These are phyloP conservation scores for Russula dissimulans DNA, from an alignment of 768 basidiomycete genomes.

Conservation along the genomic window DNA sequence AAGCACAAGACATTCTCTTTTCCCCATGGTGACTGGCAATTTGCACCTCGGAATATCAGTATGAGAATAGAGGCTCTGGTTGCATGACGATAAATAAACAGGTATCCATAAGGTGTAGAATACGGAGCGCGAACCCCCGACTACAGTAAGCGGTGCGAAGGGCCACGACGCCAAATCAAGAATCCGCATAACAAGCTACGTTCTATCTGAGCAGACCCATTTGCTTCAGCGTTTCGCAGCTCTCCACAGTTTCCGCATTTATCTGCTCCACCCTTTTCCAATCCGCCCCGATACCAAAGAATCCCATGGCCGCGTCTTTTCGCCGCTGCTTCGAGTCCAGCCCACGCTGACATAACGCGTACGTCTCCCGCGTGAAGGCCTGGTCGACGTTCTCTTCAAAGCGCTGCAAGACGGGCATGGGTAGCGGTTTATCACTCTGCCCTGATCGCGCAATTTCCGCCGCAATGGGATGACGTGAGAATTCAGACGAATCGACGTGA, in stretches of 20 bases:
- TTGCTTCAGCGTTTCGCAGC: conserved; percentile 68
- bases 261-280: conserved; percentile 81
- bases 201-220: conserved; percentile 44
- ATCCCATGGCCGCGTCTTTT: conserved; percentile 69
- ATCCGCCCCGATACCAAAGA: conserved; percentile 89
- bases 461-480: conserved; percentile 70
- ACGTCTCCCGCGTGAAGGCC: conserved; percentile 61
- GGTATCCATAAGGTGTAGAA: background rate
- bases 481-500: conserved; percentile 74
- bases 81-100: background rate
- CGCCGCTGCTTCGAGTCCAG: conserved; percentile 56
- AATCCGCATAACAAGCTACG: conserved; percentile 6
- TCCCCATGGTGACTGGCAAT: background rate
- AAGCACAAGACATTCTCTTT: background rate
- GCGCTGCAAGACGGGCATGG: conserved; percentile 32
- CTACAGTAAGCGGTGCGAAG: background rate
- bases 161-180: background rate
- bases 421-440: conserved; percentile 20
- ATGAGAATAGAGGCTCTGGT: background rate
- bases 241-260: conserved; percentile 56
- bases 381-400: conserved; percentile 78
- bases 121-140: background rate
- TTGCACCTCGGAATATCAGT: background rate
- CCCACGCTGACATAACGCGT: conserved; percentile 61
- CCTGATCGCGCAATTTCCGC: conserved; percentile 47